Percentiles rank a stretch among this genome's conserved stretches.
These are phyloP conservation scores for Scedosporium aurantiacum DNA, from an alignment of 2,329 filamentous ascomycete species.

Conservation along the genomic window DNA sequence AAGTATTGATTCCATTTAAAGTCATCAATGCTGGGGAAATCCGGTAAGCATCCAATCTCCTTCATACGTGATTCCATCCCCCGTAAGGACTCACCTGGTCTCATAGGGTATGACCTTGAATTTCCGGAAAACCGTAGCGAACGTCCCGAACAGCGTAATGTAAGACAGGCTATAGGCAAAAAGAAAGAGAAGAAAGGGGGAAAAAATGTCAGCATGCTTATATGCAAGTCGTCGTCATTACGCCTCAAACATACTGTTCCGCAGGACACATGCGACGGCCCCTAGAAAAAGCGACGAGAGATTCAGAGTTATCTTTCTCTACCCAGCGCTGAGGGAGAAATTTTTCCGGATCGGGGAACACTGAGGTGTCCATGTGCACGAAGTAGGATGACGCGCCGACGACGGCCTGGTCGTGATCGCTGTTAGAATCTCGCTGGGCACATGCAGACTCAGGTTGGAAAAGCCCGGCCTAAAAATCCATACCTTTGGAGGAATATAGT, in stretches of 20 bases:
- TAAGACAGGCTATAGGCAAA: neutral
- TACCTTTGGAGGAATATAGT: neutral
- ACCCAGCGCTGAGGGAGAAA: neutral
- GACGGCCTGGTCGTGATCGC: neutral
- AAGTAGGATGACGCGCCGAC: neutral
- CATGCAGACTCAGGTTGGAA: too few species aligned
- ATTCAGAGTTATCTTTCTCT: neutral
- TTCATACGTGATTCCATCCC: neutral
- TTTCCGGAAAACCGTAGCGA: neutral
- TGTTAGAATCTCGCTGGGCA: neutral
- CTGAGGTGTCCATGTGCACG: neutral
- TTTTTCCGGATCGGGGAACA: neutral
- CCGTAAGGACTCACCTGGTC: neutral
- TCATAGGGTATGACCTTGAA: neutral
- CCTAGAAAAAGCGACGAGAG: neutral
- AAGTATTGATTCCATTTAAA: neutral
- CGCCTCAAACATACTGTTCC: neutral
- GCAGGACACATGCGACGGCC: neutral
- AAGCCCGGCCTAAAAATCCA: too few species aligned
- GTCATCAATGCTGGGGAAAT: neutral
- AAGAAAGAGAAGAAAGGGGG: neutral
- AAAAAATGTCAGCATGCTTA: neutral
- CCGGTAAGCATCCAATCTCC: neutral
- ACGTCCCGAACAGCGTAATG: neutral
- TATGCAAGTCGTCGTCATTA: neutral